Percentiles rank a stretch among this genome's conserved stretches.
Conservation (phyloP, 2,329 filamentous ascomycete species). For the Colletotrichum sp. region DNA sequence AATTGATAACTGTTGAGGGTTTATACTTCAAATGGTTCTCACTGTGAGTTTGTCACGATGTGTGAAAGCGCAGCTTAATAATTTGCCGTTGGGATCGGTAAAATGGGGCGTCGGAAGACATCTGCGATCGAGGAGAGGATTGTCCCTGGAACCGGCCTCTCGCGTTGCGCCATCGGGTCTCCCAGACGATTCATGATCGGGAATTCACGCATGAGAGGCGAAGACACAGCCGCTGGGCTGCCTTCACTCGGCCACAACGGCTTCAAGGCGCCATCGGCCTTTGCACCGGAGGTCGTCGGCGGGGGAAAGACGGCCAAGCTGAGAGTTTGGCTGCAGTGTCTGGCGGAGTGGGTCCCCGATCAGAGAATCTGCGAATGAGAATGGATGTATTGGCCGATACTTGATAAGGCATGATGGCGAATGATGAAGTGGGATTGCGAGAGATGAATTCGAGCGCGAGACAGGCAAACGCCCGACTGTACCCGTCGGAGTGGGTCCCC, state of each 20-base stretch:
- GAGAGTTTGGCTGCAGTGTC: neutral
- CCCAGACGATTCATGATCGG: neutral
- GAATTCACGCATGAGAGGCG: neutral
- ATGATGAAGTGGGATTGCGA: neutral
- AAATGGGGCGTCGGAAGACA: neutral
- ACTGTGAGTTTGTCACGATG: neutral
- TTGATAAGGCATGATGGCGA: constrained; percentile 3
- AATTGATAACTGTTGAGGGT: neutral
- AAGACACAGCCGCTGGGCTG: neutral
- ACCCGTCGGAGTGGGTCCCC: constrained; percentile 18
- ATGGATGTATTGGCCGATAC: neutral
- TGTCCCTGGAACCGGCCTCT: neutral
- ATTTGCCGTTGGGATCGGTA: constrained; percentile 11
- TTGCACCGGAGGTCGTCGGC: neutral
- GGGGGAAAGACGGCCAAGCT: neutral
- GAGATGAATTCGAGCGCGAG: neutral
- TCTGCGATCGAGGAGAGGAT: neutral
- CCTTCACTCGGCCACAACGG: neutral
- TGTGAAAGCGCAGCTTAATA: neutral
- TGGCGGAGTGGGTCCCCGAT: constrained; percentile 19
- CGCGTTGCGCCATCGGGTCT: neutral
- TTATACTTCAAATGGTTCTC: neutral
- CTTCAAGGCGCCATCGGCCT: neutral
- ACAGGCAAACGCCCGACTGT: neutral
- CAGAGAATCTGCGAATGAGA: neutral